phyloP scores from a whole-genome alignment of 768 basidiomycete species.

The Pleurotus giganteus region DNA sequence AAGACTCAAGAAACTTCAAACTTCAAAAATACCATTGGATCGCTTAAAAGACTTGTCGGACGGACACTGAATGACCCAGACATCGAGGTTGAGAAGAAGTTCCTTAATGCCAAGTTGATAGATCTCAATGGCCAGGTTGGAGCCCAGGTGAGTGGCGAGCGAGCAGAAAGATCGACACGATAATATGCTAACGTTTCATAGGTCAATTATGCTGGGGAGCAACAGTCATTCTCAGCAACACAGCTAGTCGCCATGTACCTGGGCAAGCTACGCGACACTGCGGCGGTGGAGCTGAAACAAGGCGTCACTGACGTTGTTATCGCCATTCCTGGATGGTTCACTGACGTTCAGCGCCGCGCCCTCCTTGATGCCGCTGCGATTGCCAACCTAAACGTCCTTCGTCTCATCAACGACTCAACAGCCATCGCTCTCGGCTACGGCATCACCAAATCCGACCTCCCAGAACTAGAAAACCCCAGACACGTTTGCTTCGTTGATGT shows the following conservation, averaged over 20 bases:
- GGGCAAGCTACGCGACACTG: slow-evolving; percentile 86
- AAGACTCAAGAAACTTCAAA: slow-evolving; percentile 98
- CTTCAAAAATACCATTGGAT: slow-evolving; percentile 96
- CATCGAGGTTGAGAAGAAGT: slow-evolving; percentile 86
- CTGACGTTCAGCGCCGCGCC: slow-evolving; percentile 89
- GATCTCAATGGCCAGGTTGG: slow-evolving; percentile 85
- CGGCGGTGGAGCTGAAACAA: slow-evolving; percentile 80
- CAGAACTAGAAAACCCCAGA: slow-evolving; percentile 74
- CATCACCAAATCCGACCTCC: slow-evolving; percentile 97
- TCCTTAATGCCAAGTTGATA: slow-evolving; percentile 81
- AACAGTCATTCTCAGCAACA: slow-evolving; percentile 75
- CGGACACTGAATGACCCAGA: slow-evolving; percentile 79
- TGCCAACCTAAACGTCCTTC: slow-evolving; percentile 86
- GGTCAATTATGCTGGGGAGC: slow-evolving; percentile 90
- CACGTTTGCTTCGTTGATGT: slow-evolving; percentile 95
- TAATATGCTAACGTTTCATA: slow-evolving; percentile 28
- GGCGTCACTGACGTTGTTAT: slow-evolving; percentile 91
- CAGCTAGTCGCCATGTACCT: slow-evolving; percentile 93
- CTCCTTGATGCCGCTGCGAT: slow-evolving; percentile 87
- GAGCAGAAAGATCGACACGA: slow-evolving; percentile 6
- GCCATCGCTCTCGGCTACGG: slow-evolving; percentile 96
- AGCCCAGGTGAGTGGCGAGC: slow-evolving; percentile 61
- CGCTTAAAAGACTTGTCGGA: slow-evolving; percentile 87
- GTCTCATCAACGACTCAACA: slow-evolving; percentile 96
- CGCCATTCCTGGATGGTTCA: slow-evolving; percentile 96